These are phyloP conservation scores for Hylodesmum podocarpum DNA, from an alignment of 306 rosid species.

Conservation along the genomic window DNA sequence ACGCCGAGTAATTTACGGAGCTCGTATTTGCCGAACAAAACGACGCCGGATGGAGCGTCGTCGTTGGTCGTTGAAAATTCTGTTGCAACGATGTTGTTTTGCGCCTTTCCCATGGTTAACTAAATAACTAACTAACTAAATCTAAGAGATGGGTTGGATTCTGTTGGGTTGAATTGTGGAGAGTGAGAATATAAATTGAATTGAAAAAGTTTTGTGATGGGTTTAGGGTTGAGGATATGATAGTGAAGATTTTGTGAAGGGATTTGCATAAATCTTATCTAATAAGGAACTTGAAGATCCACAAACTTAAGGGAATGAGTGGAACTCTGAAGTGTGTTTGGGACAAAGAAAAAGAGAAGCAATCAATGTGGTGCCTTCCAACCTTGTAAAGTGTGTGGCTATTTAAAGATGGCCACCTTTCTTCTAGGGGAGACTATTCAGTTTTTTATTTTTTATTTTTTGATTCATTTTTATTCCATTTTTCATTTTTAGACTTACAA, in stretches of 20 bases:
- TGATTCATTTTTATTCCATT: too few relatives aligned
- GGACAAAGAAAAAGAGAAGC: neutral
- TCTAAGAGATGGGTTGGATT: neutral
- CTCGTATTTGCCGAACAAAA: slow-evolving; percentile 51
- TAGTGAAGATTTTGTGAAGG: neutral
- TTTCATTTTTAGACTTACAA: too few relatives aligned
- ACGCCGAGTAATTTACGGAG: slow-evolving; percentile 53
- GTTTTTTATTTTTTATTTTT: neutral
- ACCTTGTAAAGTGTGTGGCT: neutral
- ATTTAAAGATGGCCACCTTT: slow-evolving; percentile 5
- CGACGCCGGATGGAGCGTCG: neutral
- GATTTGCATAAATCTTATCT: slow-evolving; percentile 1
- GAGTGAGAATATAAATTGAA: neutral
- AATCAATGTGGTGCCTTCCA: neutral
- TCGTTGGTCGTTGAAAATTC: neutral
- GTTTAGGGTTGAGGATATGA: neutral
- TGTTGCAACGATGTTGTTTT: neutral
- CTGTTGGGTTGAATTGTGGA: neutral
- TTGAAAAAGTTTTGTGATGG: neutral
- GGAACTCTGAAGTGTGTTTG: neutral
- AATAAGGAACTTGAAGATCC: neutral
- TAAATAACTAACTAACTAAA: neutral
- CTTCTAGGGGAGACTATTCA: neutral
- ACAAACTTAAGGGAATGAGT: neutral
- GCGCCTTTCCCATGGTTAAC: slow-evolving; percentile 4